These are phyloP conservation scores for Clarireedia homoeocarpa DNA, from an alignment of 2,329 filamentous ascomycete genomes.

Conservation along the genomic window DNA sequence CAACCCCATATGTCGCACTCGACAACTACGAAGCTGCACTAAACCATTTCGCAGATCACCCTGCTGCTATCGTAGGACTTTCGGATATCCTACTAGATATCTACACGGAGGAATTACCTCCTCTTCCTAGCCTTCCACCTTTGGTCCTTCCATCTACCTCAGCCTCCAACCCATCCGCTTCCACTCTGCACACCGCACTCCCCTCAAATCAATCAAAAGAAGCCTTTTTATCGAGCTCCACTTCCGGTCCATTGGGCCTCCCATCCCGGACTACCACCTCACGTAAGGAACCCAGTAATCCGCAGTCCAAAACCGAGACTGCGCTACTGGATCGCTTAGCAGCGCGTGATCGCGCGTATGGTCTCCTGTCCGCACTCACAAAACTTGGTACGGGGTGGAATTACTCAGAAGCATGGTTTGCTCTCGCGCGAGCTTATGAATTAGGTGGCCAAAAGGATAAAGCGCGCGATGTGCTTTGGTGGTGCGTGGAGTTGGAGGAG, in stretches of 20 bases:
- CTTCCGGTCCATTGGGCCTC: conserved; percentile 25
- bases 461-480: conserved; percentile 91
- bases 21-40: conserved; percentile 76
- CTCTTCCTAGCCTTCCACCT: conserved; percentile 39
- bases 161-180: conserved; percentile 19
- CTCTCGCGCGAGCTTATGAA: conserved; percentile 80
- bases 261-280: conserved; percentile 15
- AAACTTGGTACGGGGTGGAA: conserved; percentile 87
- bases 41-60: conserved; percentile 71
- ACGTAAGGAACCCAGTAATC: conserved; percentile 4
- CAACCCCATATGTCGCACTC: conserved; percentile 57
- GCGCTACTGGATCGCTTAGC: conserved; percentile 62
- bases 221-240: conserved; percentile 7
- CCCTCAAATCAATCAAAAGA: conserved; percentile 13
- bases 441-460: conserved; percentile 78
- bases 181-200: conserved; percentile 16
- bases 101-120: conserved; percentile 62
- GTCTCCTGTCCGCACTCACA: conserved; percentile 72
- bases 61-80: conserved; percentile 70
- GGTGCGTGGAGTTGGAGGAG: conserved; percentile 94
- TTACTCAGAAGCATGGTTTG: conserved; percentile 86
- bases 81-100: conserved; percentile 82
- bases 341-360: conserved; percentile 81
- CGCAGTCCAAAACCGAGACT: conserved; percentile 14
- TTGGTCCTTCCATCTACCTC: conserved; percentile 24